Conservation (phyloP, 306 rosid species). For the Luffa aegyptiaca region DNA sequence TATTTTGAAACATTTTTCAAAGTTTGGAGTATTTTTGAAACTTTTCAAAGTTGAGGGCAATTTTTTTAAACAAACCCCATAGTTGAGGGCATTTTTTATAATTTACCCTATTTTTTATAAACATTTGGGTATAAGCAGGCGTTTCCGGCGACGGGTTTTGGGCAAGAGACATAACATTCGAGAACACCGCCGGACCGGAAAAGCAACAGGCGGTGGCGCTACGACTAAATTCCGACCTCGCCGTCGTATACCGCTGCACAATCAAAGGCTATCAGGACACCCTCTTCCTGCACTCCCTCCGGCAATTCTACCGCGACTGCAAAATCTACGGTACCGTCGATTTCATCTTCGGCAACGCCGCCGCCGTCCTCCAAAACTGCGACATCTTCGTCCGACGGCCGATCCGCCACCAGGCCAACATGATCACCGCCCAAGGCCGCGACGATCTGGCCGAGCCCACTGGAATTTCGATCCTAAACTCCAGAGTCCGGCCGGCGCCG, state of each 20-base stretch:
- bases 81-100: too few relatives aligned
- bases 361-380: conserved; percentile 42
- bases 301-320: conserved; percentile 63
- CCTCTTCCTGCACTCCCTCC: conserved; percentile 37
- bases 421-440: conserved; percentile 57
- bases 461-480: conserved; percentile 24
- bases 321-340: conserved; percentile 41
- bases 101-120: too few relatives aligned
- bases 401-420: conserved; percentile 35
- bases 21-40: too few relatives aligned
- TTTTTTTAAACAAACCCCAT: too few relatives aligned
- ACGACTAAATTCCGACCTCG: conserved; percentile 37
- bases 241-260: conserved; percentile 48
- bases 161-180: conserved; percentile 62
- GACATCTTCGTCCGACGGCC: conserved; percentile 51
- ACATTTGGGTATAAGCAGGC: conserved; percentile 16
- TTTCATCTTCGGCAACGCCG: conserved; percentile 43
- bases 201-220: conserved; percentile 65
- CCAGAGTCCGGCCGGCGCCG: conserved; percentile 17
- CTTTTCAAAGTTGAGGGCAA: too few relatives aligned
- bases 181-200: conserved; percentile 59
- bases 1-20: too few relatives aligned
- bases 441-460: conserved; percentile 28
- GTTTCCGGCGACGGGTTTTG: conserved; percentile 70
- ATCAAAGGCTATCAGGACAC: conserved; percentile 65